phyloP scores from a whole-genome alignment of 2,329 filamentous ascomycete genomes.

The Penicillium sp. region DNA sequence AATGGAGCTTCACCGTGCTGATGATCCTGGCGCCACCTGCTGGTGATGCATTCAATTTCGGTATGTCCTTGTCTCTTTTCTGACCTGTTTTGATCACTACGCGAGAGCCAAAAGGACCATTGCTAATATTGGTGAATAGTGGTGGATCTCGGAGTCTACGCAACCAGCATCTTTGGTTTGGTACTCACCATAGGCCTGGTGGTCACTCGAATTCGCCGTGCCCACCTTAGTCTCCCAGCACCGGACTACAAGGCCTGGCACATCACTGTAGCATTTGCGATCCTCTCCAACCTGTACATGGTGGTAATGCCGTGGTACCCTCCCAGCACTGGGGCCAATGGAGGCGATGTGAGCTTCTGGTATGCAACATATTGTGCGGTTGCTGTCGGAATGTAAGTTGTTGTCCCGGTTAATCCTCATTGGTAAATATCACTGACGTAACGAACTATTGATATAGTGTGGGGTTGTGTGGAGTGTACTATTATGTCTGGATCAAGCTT shows the following conservation, averaged over 20 bases:
- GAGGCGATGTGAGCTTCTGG: slow-evolving; percentile 69
- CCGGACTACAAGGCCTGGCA: slow-evolving; percentile 61
- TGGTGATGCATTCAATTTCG: slow-evolving; percentile 64
- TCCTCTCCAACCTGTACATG: slow-evolving; percentile 59
- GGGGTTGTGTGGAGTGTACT: slow-evolving; percentile 55
- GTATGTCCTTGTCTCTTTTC: slow-evolving; percentile 27
- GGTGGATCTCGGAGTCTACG: slow-evolving; percentile 4
- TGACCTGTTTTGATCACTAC: too few species aligned
- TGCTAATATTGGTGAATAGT: background rate
- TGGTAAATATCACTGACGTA: background rate
- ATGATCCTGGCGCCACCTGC: slow-evolving; percentile 61
- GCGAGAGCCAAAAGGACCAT: fast-evolving
- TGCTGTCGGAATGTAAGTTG: slow-evolving; percentile 61
- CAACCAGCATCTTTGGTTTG: background rate
- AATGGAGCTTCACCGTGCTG: slow-evolving; percentile 57
- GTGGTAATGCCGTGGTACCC: slow-evolving; percentile 71
- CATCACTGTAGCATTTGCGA: slow-evolving; percentile 56
- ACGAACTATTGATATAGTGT: slow-evolving; percentile 25
- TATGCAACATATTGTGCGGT: slow-evolving; percentile 67
- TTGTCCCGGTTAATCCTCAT: too few species aligned
- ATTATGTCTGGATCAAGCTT: slow-evolving; percentile 57
- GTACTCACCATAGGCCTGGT: slow-evolving; percentile 4
- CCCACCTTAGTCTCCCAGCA: slow-evolving; percentile 44
- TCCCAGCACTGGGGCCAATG: slow-evolving; percentile 56
- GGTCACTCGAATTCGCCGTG: slow-evolving; percentile 33